Evolutionary conservation across 2,329 filamentous ascomycete genomes (phyloP).

Genomic region (Lachnum nothofagi): DNA sequence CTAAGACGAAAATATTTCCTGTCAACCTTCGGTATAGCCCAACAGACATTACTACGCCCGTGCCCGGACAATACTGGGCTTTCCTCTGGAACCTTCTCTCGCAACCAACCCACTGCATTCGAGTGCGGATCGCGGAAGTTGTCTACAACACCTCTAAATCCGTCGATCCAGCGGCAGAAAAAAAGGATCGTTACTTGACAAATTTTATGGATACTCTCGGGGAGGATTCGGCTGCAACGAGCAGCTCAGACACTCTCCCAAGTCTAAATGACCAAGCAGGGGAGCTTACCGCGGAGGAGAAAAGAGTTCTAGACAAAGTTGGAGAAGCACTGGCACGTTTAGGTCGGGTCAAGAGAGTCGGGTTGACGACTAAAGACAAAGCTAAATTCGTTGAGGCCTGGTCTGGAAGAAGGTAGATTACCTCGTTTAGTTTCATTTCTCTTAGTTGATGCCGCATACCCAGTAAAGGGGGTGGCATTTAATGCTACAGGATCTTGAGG

Average conservation of each 20-base stretch:
- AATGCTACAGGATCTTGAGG: too few species aligned
- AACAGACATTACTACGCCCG: conserved; percentile 81
- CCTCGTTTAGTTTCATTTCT: too few species aligned
- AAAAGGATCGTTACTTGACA: conserved; percentile 32
- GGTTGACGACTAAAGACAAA: conserved; percentile 78
- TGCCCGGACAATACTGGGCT: conserved; percentile 65
- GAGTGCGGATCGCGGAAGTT: conserved; percentile 80
- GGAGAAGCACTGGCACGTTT: conserved; percentile 82
- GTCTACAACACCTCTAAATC: conserved; percentile 49
- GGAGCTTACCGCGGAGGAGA: conserved; percentile 49
- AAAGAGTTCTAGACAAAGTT: conserved; percentile 68
- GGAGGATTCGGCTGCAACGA: conserved; percentile 28
- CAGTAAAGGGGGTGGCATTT: too few species aligned
- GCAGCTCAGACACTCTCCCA: conserved; percentile 29
- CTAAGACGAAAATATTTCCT: conserved; percentile 75
- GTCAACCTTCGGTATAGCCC: conserved; percentile 86
- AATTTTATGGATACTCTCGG: conserved; percentile 27
- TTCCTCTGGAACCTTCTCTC: conserved; percentile 87
- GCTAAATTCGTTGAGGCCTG: conserved; percentile 71
- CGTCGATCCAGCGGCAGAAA: conserved; percentile 23
- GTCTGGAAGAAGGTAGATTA: conserved; percentile 39
- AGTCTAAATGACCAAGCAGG: conserved; percentile 25
- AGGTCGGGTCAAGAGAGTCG: conserved; percentile 82
- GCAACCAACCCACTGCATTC: conserved; percentile 80
- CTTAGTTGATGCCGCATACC: too few species aligned